Evolutionary conservation across 345 rosid genomes (phyloP).

Genomic region (Salix dunnii): DNA sequence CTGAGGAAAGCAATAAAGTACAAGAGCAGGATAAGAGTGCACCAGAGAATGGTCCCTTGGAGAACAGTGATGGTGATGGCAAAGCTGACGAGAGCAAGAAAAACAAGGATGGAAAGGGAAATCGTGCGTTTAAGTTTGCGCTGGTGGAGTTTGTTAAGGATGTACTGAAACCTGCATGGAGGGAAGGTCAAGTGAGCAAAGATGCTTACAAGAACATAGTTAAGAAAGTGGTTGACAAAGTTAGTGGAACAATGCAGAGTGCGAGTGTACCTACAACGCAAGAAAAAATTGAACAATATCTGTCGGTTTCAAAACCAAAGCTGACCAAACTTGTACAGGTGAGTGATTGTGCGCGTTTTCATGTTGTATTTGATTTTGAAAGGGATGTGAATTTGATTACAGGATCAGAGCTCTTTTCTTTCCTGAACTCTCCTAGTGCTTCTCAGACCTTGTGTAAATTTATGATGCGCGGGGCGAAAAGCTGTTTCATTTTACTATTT

Average conservation of each 20-base stretch:
- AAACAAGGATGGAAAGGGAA: conserved; percentile 64
- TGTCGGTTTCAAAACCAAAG: conserved; percentile 77
- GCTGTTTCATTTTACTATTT: background rate
- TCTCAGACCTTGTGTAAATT: background rate
- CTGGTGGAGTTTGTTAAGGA: conserved; percentile 88
- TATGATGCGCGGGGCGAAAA: background rate
- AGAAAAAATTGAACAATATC: conserved; percentile 84
- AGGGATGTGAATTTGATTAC: background rate
- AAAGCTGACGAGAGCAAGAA: conserved; percentile 60
- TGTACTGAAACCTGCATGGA: conserved; percentile 87
- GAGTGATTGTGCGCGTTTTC: conserved; percentile 11
- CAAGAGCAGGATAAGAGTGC: conserved; percentile 33
- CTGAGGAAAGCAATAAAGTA: conserved; percentile 38
- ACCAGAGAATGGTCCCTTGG: conserved; percentile 37
- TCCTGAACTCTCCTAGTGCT: background rate
- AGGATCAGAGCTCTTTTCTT: background rate
- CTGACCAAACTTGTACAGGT: conserved; percentile 95
- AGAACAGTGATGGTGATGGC: conserved; percentile 45
- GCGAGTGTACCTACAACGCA: conserved; percentile 80
- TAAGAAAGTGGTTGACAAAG: conserved; percentile 95
- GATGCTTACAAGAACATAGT: conserved; percentile 89
- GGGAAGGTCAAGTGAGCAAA: conserved; percentile 85
- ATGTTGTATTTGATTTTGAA: background rate
- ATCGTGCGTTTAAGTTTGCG: conserved; percentile 82
- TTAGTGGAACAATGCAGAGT: conserved; percentile 67